These are phyloP conservation scores for Botryosphaeria dothidea DNA, from an alignment of 2,329 filamentous ascomycete genomes.

Conservation along the genomic window DNA sequence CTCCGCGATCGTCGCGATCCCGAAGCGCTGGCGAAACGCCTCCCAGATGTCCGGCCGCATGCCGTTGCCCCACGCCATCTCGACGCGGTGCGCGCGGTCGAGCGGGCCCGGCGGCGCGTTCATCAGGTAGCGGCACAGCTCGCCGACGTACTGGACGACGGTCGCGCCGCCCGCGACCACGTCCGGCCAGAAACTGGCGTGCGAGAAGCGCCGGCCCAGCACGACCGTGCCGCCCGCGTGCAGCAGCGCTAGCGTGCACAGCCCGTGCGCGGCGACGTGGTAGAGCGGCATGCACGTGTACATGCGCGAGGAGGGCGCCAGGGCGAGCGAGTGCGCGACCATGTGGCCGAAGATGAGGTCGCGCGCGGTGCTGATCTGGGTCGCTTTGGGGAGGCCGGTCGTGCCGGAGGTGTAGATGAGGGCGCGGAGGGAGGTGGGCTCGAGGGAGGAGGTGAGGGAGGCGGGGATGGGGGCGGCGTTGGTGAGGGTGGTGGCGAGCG, in stretches of 20 bases:
- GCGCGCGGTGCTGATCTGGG: constrained; percentile 46
- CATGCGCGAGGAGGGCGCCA: constrained; percentile 59
- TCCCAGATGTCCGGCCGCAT: constrained; percentile 69
- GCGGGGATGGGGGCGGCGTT: constrained; percentile 55
- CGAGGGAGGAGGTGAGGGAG: constrained; percentile 27
- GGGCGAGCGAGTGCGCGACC: constrained; percentile 40
- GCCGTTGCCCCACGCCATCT: constrained; percentile 66
- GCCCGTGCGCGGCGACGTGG: constrained; percentile 66
- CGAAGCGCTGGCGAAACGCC: constrained; percentile 64
- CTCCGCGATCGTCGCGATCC: constrained; percentile 63
- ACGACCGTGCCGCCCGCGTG: constrained; percentile 59
- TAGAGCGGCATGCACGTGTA: constrained; percentile 79
- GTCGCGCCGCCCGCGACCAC: constrained; percentile 68
- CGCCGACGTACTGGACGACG: constrained; percentile 75
- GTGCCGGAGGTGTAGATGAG: constrained; percentile 51
- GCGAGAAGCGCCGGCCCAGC: constrained; percentile 69
- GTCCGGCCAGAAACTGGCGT: constrained; percentile 72
- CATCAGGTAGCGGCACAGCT: constrained; percentile 73
- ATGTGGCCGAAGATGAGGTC: constrained; percentile 38
- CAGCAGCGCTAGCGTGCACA: constrained; percentile 56
- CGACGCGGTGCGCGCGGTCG: constrained; percentile 60
- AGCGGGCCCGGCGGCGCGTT: constrained; percentile 63
- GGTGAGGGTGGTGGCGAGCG: constrained; percentile 65
- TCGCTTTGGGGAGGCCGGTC: constrained; percentile 72
- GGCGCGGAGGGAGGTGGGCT: constrained; percentile 53